Base-by-base conservation (phyloP, 805 yeast genomes). In the Debaryomyces castellii region DNA sequence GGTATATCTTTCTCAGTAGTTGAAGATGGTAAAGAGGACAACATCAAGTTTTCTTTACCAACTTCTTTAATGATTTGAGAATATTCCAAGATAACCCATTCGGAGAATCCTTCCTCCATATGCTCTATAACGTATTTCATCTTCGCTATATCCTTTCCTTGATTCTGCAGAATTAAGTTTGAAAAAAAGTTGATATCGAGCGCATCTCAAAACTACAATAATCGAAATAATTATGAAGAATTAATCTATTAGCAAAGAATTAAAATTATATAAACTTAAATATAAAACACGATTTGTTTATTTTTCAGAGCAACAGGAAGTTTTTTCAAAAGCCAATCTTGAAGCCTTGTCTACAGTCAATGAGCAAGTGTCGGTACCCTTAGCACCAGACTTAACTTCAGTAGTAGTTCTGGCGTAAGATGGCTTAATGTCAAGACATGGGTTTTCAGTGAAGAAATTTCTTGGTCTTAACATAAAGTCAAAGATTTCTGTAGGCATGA, bases 71-170 rank as follows among this genome's bases (percentile, higher is more conserved):
- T 80, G 48, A 92, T 91, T 57, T 87, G 89, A 22, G 81, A 67
- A 66, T 92, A 92, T 59, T 92, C 99, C 5, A 94, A 74, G 23
- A 80, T 77, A 36, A 92, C 98, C 99, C 99, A 92, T 53, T 87
- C 94, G 52, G 96, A 89, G 77, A 92, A 89, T 1, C 96, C 98
- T 49, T 82, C 87, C 66, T 92, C 99, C 97, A 92, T 92, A 63
- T 92, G 99, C 66, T 92, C 99, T 43, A 92, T 90, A 43, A 94
- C 81, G 74, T 90, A 92, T 67, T 89, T 89, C 96, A 88, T 88
- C 35, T 18, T 30, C 5, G 20, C 16, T 30, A 3, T 14, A n/a
- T n/a, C n/a, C n/a, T 14, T 18, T 14, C 16, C 20, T 7, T 30
- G 5, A 14, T 14, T 30, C 10, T 16, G 20, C 12, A n/a, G n/a